Base-by-base conservation (phyloP, 257 asterid genomes). In the Eustoma russellianum region DNA sequence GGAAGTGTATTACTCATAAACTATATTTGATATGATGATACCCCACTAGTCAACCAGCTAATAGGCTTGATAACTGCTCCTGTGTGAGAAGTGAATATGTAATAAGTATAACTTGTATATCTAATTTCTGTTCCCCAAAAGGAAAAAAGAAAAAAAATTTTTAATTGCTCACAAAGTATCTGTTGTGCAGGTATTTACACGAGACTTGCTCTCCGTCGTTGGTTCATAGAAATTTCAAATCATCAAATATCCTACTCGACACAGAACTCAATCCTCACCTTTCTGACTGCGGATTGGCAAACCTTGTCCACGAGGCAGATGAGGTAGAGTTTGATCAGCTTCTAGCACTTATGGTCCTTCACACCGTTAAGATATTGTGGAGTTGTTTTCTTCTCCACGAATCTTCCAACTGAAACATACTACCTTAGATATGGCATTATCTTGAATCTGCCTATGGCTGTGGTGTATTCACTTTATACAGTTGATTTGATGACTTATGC, bases 181-280 rank as follows among this genome's bases (percentile, higher is more conserved):
- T 44, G 12, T 53, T 50, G 46, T 77, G 69, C 74, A 91, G 98
- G 88, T 91, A 91, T 74, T 74, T 91, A 15, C 98, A 91, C 41
- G 98, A 91, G 83, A 87, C 79, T 57, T 91, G 98, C 62, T 85
- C 92, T 10, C 98, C 98, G 13, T 88, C 97, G 1, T 80, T 79
- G 59, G 68, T 87, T 75, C 98, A 91, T 61, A 84, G 80, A 61
- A 87, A 82, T 66, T 75, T 91, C 72, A 91, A 87, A 71, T 84
- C 97, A 6, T 94, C 92, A 34, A 91, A 85, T 48, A 82, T 91
- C 66, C 71, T 91, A 62, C 95, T 87, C 5, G 98, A 87, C 62
- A 40, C 19, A 66, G 98, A 91, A 77, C 88, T 91, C 66, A 91
- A 82, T 65, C 97, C 98, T 28, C 94, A 82, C 64, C 97, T 91